Base-by-base conservation (phyloP, 768 basidiomycete genomes). In the Cantharellus cinnabarinus region DNA sequence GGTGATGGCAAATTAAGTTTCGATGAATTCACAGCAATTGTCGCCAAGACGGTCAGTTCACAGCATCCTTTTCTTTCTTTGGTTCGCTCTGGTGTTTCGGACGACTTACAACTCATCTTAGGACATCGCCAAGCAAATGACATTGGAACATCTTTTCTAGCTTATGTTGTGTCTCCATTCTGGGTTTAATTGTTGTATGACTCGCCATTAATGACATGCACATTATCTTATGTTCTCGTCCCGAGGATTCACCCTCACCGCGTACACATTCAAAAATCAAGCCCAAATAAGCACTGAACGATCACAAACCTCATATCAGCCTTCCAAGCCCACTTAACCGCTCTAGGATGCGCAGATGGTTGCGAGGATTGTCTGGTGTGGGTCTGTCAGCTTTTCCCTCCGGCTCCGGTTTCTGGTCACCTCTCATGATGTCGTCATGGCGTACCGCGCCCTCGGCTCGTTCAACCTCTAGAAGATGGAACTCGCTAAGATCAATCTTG, bases 41-140 rank as follows among this genome's bases (percentile, higher is more conserved):
- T 99, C 37, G 88, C 91, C 38, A 94, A 90, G 70, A 98, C 95
- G 65, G 89, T 90, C 63, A 62, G 83, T 71, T 3, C 48, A 50
- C 38, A 29, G 40, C 7, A n/a, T 5, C 29, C 42, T 37, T 37
- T 38, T 37, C n/a, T 50, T 59, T 50, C 42, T 48, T 57, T 5
- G 56, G 4, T 29, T 29, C 20, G 20, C 48, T 50, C 40, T 55
- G 5, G 15, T 7, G 14, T 38, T n/a, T 42, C 55, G 37, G 14
- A 48, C 42, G 39, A 59, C 53, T 65, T 40, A 50, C 50, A 37
- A 29, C 52, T 38, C 15, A 38, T 20, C 38, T 41, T 65, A 91
- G 89, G 94, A 98, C 69, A 97, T 98, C 66, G 90, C 95, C 65
- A 97, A 97, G 72, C 91, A 94, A 77, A 94, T 97, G 91, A 94